Base-by-base conservation (phyloP, 345 rosid species). In the Gossypium arboreum region DNA sequence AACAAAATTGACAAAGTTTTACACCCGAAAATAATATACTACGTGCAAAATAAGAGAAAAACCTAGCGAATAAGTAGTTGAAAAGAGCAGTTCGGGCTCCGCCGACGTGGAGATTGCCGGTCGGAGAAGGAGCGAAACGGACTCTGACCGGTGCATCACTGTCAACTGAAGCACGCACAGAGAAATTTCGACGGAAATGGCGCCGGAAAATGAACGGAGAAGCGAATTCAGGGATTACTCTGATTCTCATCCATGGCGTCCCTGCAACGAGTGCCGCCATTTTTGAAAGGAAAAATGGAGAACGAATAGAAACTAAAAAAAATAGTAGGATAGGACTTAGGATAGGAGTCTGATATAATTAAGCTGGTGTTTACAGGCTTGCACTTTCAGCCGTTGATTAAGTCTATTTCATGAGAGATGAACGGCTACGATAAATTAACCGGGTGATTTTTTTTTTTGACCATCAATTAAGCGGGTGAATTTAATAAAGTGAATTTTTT, bases 71-170 rank as follows among this genome's bases (percentile, higher is more conserved):
- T 63, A 94, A 81, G 84, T 91, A 94, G 80, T 94, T 94, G 83
- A 92, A 94, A 39, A 94, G 97, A 65, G 98, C 98, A 73, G 98
- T 94, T 75, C 98, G 86, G 56, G 98, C 98, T 61, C 98, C 97
- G 25, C 98, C 97, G 34, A 94, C 98, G 63, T 92, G 98, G 62
- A 94, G 94, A 76, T 94, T 92, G 1, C 98, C 97, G 52, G 98
- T 94, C 0, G 98, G 98, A 41, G 97, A 94, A 68, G 97, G 98
- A 77, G 97, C 98, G 79, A 94, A 94, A 76, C 97, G 98, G 15
- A 92, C 98, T 54, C 97, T 88, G 25, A 93, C 92, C 22, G 71
- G 76, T 34, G 81, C 84, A 62, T 74, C 82, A 20, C 62, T 75
- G 18, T 55, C 73, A 48, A 17, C 15, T 7, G 84, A 75, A 6